Conservation (phyloP, 2,329 filamentous ascomycete species). For the Geoglossum cookeanum region DNA sequence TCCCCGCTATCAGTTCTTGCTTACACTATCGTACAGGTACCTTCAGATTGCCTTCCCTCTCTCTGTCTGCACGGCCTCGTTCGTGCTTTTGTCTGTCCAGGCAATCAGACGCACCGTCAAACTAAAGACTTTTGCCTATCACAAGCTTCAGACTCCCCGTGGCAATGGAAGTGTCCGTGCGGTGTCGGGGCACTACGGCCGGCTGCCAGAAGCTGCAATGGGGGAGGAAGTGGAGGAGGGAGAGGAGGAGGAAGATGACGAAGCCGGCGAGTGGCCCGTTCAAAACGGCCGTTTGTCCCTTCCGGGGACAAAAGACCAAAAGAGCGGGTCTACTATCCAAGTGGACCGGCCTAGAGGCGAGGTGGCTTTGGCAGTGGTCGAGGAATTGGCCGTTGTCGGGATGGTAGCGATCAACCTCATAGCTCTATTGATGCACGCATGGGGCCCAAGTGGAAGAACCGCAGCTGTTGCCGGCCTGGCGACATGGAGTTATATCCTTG, state of each 20-base stretch:
- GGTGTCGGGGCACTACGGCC: not conserved
- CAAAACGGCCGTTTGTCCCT: conserved; percentile 37
- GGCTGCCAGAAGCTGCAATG: not conserved
- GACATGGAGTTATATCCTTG: conserved; percentile 64
- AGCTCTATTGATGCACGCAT: conserved; percentile 40
- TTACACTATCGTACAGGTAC: conserved; percentile 34
- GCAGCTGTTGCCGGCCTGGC: conserved; percentile 48
- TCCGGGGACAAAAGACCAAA: conserved; percentile 30
- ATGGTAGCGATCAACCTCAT: conserved; percentile 51
- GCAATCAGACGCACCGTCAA: conserved; percentile 31
- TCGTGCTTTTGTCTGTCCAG: conserved; percentile 42
- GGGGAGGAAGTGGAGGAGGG: not conserved
- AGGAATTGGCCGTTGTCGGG: conserved; percentile 55
- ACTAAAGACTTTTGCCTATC: conserved; percentile 34
- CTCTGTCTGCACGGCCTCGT: conserved; percentile 47
- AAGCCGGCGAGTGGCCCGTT: conserved; percentile 36
- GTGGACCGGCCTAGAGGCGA: conserved; percentile 61
- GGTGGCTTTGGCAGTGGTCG: conserved; percentile 47
- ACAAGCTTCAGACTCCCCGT: not conserved
- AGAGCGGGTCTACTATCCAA: conserved; percentile 37
- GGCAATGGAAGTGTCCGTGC: conserved; percentile 18
- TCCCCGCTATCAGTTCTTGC: conserved; percentile 30
- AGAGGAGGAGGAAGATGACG: conserved; percentile 28
- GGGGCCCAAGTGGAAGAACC: conserved; percentile 35
- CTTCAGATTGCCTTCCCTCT: conserved; percentile 66